Base-by-base conservation (phyloP, 352 stramenopile genomes). In the Phytopythium kandeliae region DNA sequence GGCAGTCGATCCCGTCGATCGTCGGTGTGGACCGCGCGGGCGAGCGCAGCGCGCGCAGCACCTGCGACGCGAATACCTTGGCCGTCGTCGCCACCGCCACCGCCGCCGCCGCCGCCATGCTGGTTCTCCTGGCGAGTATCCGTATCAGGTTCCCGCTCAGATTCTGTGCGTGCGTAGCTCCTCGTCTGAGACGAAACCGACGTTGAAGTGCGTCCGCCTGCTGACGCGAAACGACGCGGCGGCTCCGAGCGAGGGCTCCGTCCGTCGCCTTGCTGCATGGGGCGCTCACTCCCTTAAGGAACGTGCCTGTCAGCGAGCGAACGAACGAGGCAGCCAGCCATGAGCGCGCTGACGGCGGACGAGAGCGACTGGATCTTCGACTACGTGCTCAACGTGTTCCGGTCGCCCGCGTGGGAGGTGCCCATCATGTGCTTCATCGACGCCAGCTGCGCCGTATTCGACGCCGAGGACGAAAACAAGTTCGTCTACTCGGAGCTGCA, bases 381-480 rank as follows among this genome's bases (percentile, higher is more conserved):
- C 63, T 96, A 87, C 54, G 66, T 95, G 55, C 69, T 95, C 60
- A 87, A 91, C 42, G 69, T 96, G 53, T 89, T 96, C 57, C 77
- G 85, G 28, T 96, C 86, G 40, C 84, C 85, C 4, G 67, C 75
- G 48, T 96, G 86, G 84, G 86, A 96, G 53, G 74, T 90, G 44
- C 78, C 83, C 13, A 65, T 94, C 58, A 90, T 94, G 83, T 87
- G 80, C 57, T 95, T 94, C 63, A 93, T 96, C 47, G 86, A 96
- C 63, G 82, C 95, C 49, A 83, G 90, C 57, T 96, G 86, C 61
- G 74, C 78, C 26, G 86, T 84, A 55, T 96, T 96, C 58, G 81
- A 93, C 71, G 91, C 85, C 42, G 69, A 73, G 47, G 86, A 96
- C 43, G 86, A 96, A 60, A 96, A 96, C 67, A 96, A 95, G 60